Percentiles rank a stretch among this genome's conserved stretches.
Conservation (phyloP, 192 early-diverging fungal species). For the Lunasporangiospora selenospora region DNA sequence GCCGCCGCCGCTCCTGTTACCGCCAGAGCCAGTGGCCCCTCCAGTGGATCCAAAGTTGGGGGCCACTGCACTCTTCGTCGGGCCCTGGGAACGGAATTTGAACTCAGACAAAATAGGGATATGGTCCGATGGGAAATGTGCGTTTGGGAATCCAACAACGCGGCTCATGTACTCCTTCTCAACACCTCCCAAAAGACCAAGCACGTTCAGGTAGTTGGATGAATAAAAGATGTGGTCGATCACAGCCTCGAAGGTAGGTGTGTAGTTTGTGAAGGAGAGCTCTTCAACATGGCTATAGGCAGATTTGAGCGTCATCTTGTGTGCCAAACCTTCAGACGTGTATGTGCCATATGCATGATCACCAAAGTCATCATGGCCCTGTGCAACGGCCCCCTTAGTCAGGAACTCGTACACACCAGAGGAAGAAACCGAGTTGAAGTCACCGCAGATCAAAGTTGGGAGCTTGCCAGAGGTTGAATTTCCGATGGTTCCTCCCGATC, state of each 20-base stretch:
- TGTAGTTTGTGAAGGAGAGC: slow-evolving; percentile 93
- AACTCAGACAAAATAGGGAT: slow-evolving; percentile 79
- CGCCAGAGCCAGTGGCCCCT: slow-evolving; percentile 4
- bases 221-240: slow-evolving; percentile 98
- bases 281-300: slow-evolving; percentile 78
- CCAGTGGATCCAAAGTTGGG: slow-evolving; percentile 39
- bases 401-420: slow-evolving; percentile 95
- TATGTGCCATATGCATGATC: slow-evolving; percentile 85
- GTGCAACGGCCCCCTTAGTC: slow-evolving; percentile 73
- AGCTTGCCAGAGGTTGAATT: slow-evolving; percentile 51
- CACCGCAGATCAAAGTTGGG: slow-evolving; percentile 86
- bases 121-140: slow-evolving; percentile 87
- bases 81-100: slow-evolving; percentile 58
- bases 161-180: slow-evolving; percentile 82
- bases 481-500: slow-evolving; percentile 14
- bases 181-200: slow-evolving; percentile 81
- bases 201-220: slow-evolving; percentile 72
- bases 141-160: slow-evolving; percentile 92
- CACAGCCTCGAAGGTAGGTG: slow-evolving; percentile 82
- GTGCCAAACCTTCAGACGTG: slow-evolving; percentile 82
- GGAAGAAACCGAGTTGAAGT: slow-evolving; percentile 91
- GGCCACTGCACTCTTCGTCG: slow-evolving; percentile 32
- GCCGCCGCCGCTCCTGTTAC: not conserved
- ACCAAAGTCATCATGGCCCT: slow-evolving; percentile 87
- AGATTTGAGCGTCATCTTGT: slow-evolving; percentile 83